A percentile compares a stretch with the other conserved stretches of the same genome.
Conservation (phyloP, 805 yeast species). For the Cyberlindnera saturnus region DNA sequence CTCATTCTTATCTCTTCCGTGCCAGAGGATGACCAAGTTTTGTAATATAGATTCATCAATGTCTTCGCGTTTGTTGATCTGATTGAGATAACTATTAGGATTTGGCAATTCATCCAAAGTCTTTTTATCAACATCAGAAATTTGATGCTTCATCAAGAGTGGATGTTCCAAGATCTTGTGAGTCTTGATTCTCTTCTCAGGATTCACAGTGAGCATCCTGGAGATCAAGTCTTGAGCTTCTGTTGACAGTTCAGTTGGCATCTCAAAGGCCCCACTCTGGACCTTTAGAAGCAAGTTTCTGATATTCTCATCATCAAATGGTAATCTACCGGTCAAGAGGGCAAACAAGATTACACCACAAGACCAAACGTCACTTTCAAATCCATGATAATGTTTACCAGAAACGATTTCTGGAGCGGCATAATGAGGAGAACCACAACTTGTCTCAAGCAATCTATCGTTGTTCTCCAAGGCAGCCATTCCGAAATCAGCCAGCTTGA, state of each 20-base stretch:
- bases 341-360: constrained; percentile 83
- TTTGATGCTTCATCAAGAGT: constrained; percentile 58
- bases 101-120: constrained; percentile 26
- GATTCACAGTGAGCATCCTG: constrained; percentile 64
- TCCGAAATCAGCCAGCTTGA: constrained; percentile 82
- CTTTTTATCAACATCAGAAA: constrained; percentile 18
- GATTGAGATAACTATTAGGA: constrained; percentile 23
- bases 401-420: constrained; percentile 85
- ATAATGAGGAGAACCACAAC: constrained; percentile 86
- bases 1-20: constrained; percentile 58
- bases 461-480: constrained; percentile 82
- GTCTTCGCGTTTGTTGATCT: constrained; percentile 30
- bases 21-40: constrained; percentile 75
- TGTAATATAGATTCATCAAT: constrained; percentile 71
- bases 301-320: constrained; percentile 79
- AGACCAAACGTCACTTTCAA: constrained; percentile 85
- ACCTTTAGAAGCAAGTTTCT: constrained; percentile 66
- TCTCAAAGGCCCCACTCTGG: constrained; percentile 66
- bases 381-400: constrained; percentile 74
- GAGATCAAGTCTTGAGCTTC: constrained; percentile 67
- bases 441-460: constrained; percentile 66
- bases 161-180: constrained; percentile 71
- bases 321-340: constrained; percentile 70
- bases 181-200: constrained; percentile 64
- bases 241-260: constrained; percentile 56